Evolutionary conservation across 2,329 filamentous ascomycete species (phyloP).

Genomic region (Aureobasidium pullulans): DNA sequence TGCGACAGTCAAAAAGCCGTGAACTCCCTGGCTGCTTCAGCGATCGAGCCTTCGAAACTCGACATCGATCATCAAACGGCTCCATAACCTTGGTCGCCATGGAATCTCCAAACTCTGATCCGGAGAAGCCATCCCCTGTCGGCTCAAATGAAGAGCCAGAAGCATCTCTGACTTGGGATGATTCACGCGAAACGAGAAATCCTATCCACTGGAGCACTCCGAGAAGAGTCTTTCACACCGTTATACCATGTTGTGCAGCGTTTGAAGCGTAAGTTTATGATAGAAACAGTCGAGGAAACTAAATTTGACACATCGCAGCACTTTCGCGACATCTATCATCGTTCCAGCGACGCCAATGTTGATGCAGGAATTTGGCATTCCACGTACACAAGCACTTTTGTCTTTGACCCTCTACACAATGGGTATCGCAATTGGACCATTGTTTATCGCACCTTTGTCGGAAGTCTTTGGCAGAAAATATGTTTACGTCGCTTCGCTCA

Average conservation of each 20-base stretch:
- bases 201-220: background rate
- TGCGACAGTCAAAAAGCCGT: no score
- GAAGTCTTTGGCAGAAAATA: constrained; percentile 62
- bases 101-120: background rate
- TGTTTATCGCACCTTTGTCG: constrained; percentile 64
- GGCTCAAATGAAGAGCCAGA: background rate
- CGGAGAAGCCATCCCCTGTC: background rate
- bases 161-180: background rate
- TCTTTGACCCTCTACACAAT: constrained; percentile 54
- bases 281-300: background rate
- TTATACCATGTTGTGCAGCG: background rate
- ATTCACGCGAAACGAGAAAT: background rate
- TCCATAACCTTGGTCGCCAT: no score
- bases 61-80: no score
- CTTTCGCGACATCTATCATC: background rate
- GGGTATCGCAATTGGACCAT: constrained; percentile 61
- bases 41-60: no score
- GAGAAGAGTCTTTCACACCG: background rate
- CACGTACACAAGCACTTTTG: constrained; percentile 50
- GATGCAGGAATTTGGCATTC: constrained; percentile 43
- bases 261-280: background rate
- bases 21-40: no score
- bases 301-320: background rate
- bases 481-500: constrained; percentile 60
- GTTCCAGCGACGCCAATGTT: background rate